Evolutionary conservation across 1,284 basidiomycete genomes (phyloP).

Genomic region (Sparassis latifolia): DNA sequence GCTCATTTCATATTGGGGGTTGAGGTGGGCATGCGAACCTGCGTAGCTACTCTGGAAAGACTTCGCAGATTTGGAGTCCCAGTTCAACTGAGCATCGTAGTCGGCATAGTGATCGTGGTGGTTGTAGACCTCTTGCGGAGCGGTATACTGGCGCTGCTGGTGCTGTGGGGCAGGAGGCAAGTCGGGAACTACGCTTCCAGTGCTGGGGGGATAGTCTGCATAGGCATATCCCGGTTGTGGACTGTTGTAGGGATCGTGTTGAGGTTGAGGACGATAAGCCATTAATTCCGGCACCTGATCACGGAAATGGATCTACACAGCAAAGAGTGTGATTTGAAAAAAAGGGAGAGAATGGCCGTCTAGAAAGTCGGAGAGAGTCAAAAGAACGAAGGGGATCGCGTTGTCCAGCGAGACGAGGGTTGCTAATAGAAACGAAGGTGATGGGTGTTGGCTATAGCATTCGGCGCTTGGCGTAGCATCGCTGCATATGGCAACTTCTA

Average conservation of each 20-base stretch:
- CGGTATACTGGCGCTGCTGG: constrained; percentile 11
- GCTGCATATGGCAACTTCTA: too few species aligned
- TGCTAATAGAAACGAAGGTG: too few species aligned
- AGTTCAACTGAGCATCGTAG: constrained; percentile 38
- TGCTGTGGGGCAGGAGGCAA: constrained; percentile 25
- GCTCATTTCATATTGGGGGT: constrained; percentile 51
- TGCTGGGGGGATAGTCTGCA: constrained; percentile 30
- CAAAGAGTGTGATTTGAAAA: too few species aligned
- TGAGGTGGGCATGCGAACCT: constrained; percentile 67
- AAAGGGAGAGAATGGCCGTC: too few species aligned
- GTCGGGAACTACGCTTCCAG: constrained; percentile 30
- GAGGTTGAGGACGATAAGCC: constrained; percentile 45
- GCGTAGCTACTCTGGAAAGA: constrained; percentile 59
- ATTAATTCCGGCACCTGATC: constrained; percentile 22
- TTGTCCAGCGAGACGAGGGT: too few species aligned
- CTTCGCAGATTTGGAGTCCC: constrained; percentile 59
- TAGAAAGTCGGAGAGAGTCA: too few species aligned
- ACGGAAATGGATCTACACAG: too few species aligned
- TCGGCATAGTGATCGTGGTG: constrained; percentile 16
- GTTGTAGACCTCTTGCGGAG: constrained; percentile 13
- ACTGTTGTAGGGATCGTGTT: constrained; percentile 38
- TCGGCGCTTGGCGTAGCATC: too few species aligned
- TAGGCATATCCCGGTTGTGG: constrained; percentile 6
- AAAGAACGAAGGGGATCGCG: too few species aligned
- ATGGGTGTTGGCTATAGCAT: too few species aligned